Evolutionary conservation across 2,329 filamentous ascomycete species (phyloP), one percentile per base, ranked within the genome.

Genomic region (Fusarium vanettenii): DNA sequence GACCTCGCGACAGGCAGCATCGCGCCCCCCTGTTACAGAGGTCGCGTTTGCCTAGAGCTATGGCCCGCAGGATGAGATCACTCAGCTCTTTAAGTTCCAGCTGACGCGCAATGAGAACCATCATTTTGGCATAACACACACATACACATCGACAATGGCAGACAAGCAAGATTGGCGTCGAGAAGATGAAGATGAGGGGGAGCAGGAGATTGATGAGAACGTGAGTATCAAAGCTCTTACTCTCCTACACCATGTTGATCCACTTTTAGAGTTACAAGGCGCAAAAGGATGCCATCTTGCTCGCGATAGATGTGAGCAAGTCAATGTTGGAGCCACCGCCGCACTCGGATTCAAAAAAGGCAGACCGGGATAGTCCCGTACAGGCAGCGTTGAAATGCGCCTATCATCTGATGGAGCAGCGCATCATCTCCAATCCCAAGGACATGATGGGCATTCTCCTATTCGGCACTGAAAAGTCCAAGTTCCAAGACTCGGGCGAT

Each of bases 371-470:
- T 79, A 95, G 93, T 52, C 92, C 96, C 5, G 88, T 95, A 1
- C 89, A 92, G 62, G 95, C 96, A 18, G 95, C 97, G 5, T 85
- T 99, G 60, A 98, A 98, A 87, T 98, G 95, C 79, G 97, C 96
- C 67, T 97, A 97, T 80, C 91, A 95, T 80, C 87, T 99, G 63
- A 98, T 99, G 94, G 95, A 98, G 84, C 96, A 98, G 85, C 94
- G 97, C 78, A 98, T 99, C 83, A 98, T 99, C 78, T 96, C 96
- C 5, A 96, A 95, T 71, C 97, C 97, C 2, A 95, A 93, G 80
- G 97, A 99, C 72, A 97, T 98, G 94, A 98, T 99, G 90, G 95
- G 96, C 2, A 93, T 99, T 29, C 83, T 99, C 41, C 87, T 99
- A 1, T 99, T 97, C 81, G 95, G 95, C 10, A 99, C 97, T 0